Evolutionary conservation across 208 protist species (phyloP), one percentile per base, ranked within the genome.

Genomic region (Acanthamoeba castellanii): DNA sequence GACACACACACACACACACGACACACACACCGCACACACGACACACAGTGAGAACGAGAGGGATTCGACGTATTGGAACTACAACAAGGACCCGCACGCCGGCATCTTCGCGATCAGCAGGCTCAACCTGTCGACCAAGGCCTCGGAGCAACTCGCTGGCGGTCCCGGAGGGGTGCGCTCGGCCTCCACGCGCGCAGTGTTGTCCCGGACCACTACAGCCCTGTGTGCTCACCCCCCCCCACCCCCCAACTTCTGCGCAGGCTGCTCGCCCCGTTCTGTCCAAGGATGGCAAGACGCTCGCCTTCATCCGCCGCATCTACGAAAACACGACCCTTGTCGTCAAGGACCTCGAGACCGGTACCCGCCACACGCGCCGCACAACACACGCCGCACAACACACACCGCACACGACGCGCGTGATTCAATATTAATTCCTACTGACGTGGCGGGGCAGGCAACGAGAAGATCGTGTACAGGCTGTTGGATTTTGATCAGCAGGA

Each of bases 71-170:
- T 85, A 42, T 42, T 94, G 68, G 70, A 76, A 84, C 64, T 94
- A 94, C 90, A 84, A 82, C 90, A 94, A 94, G 74, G 42, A 94
- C 90, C 90, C 90, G 32, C 90, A 94, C 22, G 59, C 68, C 27
- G 90, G 90, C 59, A 93, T 93, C 59, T 93, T 81, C 27, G 88
- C 68, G 30, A 92, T 92, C 27, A 52, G 59, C 27, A 8, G 87
- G 34, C 14, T 92, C 68, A 22, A 92, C 87, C 7, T 70, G 14
- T 18, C 87, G 2, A 47, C 87, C 32, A 92, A 78, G 18, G 27
- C 32, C 25, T 37, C 87, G 5, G 37, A 50, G 57, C 42, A 72
- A 25, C n/a, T 92, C 9, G 30, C 87, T 11, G 59, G 68, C 87
- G 59, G 68, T 7, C 87, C 87, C 5, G 66, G 68, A 13, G 66